Percentiles rank a stretch among this genome's conserved stretches.
Conservation (phyloP, 31 red algal species). For the Porphyra umbilicalis region DNA sequence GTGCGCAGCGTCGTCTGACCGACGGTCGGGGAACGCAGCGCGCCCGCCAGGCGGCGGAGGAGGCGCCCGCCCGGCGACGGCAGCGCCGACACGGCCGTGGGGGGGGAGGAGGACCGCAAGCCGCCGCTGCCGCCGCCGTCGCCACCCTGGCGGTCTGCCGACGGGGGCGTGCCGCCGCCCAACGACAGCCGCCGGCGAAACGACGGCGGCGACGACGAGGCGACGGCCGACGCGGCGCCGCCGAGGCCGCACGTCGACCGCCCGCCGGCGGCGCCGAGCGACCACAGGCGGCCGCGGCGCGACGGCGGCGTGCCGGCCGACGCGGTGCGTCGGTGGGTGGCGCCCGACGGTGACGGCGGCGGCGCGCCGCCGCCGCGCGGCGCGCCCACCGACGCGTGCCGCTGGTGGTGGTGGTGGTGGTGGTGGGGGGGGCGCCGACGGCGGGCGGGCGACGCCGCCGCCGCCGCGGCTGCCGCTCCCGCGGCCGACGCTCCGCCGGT, state of each 20-base stretch:
- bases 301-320: neutral
- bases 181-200: neutral
- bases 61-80: neutral
- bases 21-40: neutral
- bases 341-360: neutral
- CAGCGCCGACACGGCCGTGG: neutral
- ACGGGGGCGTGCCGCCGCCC: neutral
- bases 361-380: neutral
- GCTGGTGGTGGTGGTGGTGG: neutral
- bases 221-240: neutral
- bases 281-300: neutral
- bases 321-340: neutral
- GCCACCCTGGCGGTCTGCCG: neutral
- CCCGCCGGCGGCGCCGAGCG: neutral
- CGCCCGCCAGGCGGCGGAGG: neutral
- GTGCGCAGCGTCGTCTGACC: neutral
- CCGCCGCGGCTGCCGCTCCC: neutral
- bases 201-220: neutral
- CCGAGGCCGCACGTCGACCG: neutral
- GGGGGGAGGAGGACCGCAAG: neutral
- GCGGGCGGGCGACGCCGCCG: neutral
- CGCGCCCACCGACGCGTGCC: neutral
- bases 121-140: too few species aligned
- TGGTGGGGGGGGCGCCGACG: neutral
- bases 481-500: too few species aligned